These are phyloP conservation scores for Acanthamoeba rhysodes DNA, from an alignment of 208 protist genomes.

Conservation along the genomic window DNA sequence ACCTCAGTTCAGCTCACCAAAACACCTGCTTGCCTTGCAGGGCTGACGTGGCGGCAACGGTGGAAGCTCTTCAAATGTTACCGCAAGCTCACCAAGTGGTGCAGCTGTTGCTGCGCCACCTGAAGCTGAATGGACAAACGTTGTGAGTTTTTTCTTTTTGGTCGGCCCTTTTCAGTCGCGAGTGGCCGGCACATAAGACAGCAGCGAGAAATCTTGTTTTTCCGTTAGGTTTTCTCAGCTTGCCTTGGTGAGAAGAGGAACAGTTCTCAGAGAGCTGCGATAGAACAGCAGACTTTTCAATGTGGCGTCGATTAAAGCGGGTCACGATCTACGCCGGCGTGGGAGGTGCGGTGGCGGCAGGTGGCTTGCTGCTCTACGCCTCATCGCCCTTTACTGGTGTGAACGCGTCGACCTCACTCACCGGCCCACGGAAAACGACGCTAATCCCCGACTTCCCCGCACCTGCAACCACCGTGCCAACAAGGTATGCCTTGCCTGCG, in stretches of 20 bases:
- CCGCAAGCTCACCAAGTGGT: constrained; percentile 1
- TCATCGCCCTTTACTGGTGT: neutral
- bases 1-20: neutral
- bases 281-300: too few relatives aligned
- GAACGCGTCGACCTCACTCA: neutral
- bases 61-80: constrained; percentile 32
- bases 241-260: too few relatives aligned
- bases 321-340: neutral
- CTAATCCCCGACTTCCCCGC: neutral
- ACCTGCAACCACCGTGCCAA: neutral
- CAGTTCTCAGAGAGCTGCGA: too few relatives aligned
- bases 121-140: too few relatives aligned
- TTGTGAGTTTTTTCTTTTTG: too few relatives aligned
- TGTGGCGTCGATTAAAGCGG: neutral
- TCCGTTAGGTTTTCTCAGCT: too few relatives aligned
- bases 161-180: too few relatives aligned
- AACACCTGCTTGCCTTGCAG: neutral
- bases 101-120: too few relatives aligned
- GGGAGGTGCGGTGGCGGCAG: neutral
- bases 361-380: neutral
- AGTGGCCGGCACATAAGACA: too few relatives aligned
- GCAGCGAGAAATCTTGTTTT: too few relatives aligned
- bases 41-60: neutral
- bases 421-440: neutral
- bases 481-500: neutral